Evolutionary conservation across 23 red algal species (phyloP), one percentile per base, ranked within the genome.

Genomic region (Agarophyton chilense): DNA sequence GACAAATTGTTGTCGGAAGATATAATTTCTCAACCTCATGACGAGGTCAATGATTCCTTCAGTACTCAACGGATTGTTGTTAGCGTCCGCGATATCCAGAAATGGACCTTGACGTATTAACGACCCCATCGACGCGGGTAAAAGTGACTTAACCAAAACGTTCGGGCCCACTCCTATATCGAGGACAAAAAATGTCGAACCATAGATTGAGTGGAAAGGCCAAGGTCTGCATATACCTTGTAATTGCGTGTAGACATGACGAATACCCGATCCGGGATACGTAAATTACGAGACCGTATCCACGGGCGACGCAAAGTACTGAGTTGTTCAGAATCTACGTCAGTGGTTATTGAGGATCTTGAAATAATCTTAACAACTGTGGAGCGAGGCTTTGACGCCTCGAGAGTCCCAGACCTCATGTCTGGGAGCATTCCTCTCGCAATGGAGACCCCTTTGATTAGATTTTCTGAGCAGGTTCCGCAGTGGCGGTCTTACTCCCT

Each of bases 101-200:
- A 38, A 13, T 28, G 12, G 35, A 0, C 33, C 26, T 35, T 1
- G 1, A 1, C 52, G 53, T 47, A 83, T 28, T 12, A 0, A 10
- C 28, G 79, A 83, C 44, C 35, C 17, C 42, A 76, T 22, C 0
- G 17, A 29, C 39, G 52, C 16, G 10, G 57, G 79, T 64, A 83
- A 10, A 19, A 45, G 0, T 14, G 79, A 83, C 26, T 62, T 2
- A 45, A 22, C 42, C 25, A 83, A 25, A 47, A 61, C 45, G 40
- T 83, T 68, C 9, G 56, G 45, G 5, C 79, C 79, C 6, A 57
- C 79, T 12, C 58, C 36, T 9, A 57, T 83, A 22, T 83, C 36
- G 0, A 67, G 57, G 10, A 83, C 57, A 1, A 17, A 45, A 8
- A 83, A 45, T 67, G 38, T 9, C 57, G 79, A 43, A 47, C 33